Conservation (phyloP, 2,329 filamentous ascomycete genomes). For the Penicillium frequentans region DNA sequence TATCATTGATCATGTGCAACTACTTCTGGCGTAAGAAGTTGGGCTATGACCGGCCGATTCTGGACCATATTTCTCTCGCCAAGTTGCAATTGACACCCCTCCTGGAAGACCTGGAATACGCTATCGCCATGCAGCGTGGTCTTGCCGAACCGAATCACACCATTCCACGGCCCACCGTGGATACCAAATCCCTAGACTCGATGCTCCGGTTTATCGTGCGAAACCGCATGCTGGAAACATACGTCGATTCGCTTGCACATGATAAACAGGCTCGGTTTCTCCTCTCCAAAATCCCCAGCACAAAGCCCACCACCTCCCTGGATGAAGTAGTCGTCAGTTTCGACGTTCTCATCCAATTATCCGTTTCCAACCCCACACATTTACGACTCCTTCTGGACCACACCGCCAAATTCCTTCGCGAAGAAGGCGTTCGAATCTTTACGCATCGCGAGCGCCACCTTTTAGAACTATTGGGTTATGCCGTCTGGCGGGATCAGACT, state of each 20-base stretch:
- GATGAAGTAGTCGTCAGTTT: constrained; percentile 14
- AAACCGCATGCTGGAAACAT: constrained; percentile 28
- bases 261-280: constrained; percentile 14
- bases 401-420: constrained; percentile 14
- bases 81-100: constrained; percentile 19
- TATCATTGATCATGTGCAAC: constrained; percentile 49
- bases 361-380: neutral
- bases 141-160: constrained; percentile 10
- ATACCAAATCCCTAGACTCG: constrained; percentile 17
- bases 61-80: constrained; percentile 13
- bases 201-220: constrained; percentile 25
- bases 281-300: constrained; percentile 1
- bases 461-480: constrained; percentile 21
- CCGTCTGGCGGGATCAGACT: constrained; percentile 22
- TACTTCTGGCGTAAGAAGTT: constrained; percentile 50
- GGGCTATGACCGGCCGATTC: constrained; percentile 46
- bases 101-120: constrained; percentile 30
- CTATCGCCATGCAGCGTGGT: constrained; percentile 18
- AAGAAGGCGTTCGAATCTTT: constrained; percentile 15
- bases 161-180: constrained; percentile 3
- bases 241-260: constrained; percentile 26
- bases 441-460: constrained; percentile 24
- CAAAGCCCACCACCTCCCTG: neutral
- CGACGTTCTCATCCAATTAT: constrained; percentile 13
- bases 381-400: constrained; percentile 5